Evolutionary conservation across 2,329 filamentous ascomycete species (phyloP), one percentile per base, ranked within the genome.

Genomic region (Diplodia intermedia): DNA sequence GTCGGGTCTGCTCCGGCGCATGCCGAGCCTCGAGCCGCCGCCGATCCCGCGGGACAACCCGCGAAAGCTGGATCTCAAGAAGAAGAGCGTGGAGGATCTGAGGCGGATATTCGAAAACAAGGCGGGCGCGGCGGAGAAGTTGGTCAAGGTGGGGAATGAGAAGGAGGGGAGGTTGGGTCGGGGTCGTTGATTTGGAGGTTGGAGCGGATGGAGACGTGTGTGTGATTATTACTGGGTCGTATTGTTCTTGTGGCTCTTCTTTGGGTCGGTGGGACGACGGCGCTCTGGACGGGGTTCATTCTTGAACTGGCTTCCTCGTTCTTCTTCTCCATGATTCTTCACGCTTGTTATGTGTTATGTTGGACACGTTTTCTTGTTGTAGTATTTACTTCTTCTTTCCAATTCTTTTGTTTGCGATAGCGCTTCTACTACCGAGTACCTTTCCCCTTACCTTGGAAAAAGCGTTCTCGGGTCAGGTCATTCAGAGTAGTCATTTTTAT

Each of bases 71-170:
- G 79, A 81, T 52, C 53, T 83, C 52, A 80, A 79, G 70, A 82
- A 83, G 70, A 74, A 79, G 56, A 80, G 78, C 20, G 83, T 85
- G 4, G 82, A 84, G 55, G 81, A 84, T 72, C 70, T 85, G 69
- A 74, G 82, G 66, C 73, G 79, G 70, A 71, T 84, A 65, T 85
- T 84, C 69, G 83, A 85, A 71, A 82, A 84, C 71, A 72, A 82
- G 54, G 80, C 79, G 8, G 79, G 77, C 2, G 80, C 81, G 15
- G 82, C 76, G 52, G 74, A 72, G 68, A 74, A 71, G 36, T 69
- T 80, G 70, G 75, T 75, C 4, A 72, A 74, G 67, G 70, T 72
- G 12, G 73, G 68, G 33, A 67, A 53, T 8, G 65, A 60, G 47
- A 61, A 53, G 31, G 40, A 23, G 26, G n/a, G 15, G n/a, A 33